Evolutionary conservation across 139 green algal species (phyloP), one percentile per base, ranked within the genome.

Genomic region (Tetradesmus obliquus): DNA sequence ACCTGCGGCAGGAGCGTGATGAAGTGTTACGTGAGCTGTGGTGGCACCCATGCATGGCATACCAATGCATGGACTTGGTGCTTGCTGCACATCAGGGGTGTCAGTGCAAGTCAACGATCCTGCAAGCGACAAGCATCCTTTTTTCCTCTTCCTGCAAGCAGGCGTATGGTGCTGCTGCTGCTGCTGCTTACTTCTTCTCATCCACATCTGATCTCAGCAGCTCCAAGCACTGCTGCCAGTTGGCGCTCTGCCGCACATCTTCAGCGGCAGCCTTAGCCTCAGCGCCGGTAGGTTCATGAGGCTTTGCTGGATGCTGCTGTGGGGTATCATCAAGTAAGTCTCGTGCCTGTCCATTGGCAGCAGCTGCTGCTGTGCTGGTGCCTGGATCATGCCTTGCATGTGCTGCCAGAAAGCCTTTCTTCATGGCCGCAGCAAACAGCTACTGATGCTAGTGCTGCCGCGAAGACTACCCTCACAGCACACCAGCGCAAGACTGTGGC

Each of bases 201-300:
- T 95, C 92, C 1, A 32, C 55, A 1, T 92, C 88, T 2, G 92
- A 92, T 5, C 92, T 74, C 69, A 97, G 90, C 76, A 96, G 90
- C 55, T 96, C 91, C 80, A 97, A 53, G 87, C 93, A 96, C 58
- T 96, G 91, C 88, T 84, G 57, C 58, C 93, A 95, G 88, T 84
- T 86, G 54, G 86, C 55, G 20, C n/a, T 54, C 60, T 58, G 4
- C 5, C 17, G 66, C 66, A 76, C 13, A 24, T n/a, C 66, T 76
- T 76, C 15, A 12, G 15, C 51, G 85, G 87, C 45, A 54, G 87
- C 69, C 5, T 55, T 15, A 45, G 20, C 55, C n/a, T 32, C 88
- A 55, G 88, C 24, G 24, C 3, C 57, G 22, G 86, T 45, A 66
- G 66, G 0, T 53, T 8, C 51, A 13, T 60, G 17, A 32, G 60